Evolutionary conservation across 768 basidiomycete species (phyloP), one percentile per base, ranked within the genome.

Genomic region (Hypsizygus marmoreus): DNA sequence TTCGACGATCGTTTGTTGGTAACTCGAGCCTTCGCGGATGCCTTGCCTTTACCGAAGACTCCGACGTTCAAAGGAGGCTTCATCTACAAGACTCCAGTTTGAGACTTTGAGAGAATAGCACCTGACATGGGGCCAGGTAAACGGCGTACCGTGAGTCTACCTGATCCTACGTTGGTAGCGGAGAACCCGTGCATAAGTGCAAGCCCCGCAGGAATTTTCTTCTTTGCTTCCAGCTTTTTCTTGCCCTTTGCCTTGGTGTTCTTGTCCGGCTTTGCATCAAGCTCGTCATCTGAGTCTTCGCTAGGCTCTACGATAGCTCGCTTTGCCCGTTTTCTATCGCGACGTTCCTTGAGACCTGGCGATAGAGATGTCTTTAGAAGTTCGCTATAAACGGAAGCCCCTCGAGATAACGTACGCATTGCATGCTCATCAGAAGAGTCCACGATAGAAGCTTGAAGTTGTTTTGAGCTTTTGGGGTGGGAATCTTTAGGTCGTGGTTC

Each of bases 131-230:
- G 16, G 16, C 10, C 24, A 4, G 14, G 4, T 12, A 37, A 25
- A 32, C 7, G 11, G 58, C 73, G 38, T 54, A 86, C 85, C 43
- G 85, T 88, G 9, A 88, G 58, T 30, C 86, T 75, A 45, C 77
- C 73, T 41, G 73, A 77, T 11, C 82, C 80, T 2, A 88, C 72
- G 50, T 83, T 86, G 4, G 74, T 76, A 0, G 85, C 78, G 12
- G 73, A 64, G 57, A 86, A 84, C 0, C 82, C 82, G 50, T 86
- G 81, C 80, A 88, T 81, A 20, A 88, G 68, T 0, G 84, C 82
- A 25, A 86, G 68, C 4, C 75, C 80, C 1, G 75, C 64, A 7
- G 76, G 69, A 8, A 71, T 45, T 34, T 66, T 75, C n/a, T 62
- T 65, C 41, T 62, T 66, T 31, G 57, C 46, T 24, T 53, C 61